Base-by-base conservation (phyloP, 139 green algal genomes). In the Tetratostichococcus sp. region DNA sequence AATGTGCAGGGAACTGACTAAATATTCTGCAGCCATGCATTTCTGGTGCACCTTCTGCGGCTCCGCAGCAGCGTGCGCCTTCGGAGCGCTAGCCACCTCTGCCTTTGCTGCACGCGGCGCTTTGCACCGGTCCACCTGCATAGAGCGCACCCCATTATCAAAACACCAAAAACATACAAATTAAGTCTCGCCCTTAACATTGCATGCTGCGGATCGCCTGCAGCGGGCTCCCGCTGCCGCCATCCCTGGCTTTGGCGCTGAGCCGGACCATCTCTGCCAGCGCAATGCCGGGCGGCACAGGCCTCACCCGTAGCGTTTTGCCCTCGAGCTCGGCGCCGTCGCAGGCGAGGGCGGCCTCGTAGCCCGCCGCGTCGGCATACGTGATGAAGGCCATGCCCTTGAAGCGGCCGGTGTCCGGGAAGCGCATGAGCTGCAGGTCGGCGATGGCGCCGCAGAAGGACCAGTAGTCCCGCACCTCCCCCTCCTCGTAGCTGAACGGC, bases 351-450 rank as follows among this genome's bases (percentile, higher is more conserved):
- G 93, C 93, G 33, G 83, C 84, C 57, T 90, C 59, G 67, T 87
- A 94, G 5, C 70, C 90, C 32, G 87, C 87, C 76, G 92, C 79
- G 75, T 80, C 65, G 14, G 77, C 75, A 69, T 96, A 98, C n/a
- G 95, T 97, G 82, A 98, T 88, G 81, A 96, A 97, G 4, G 84
- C 88, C 16, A 97, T 95, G 74, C 95, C 95, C 35, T 88, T 90
- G 86, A 98, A 98, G 39, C 90, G 86, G 8, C 92, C 92, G 0
- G 82, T 93, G 86, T 98, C 94, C 0, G 88, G 87, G 83, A 98
- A 98, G n/a, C 79, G 90, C 75, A 97, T 84, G 34, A 92, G 76
- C 77, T 97, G 87, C 59, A 98, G 65, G 5, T 78, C 69, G 69
- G 90, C 86, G 3, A 98, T 86, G 67, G 88, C 82, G 0, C 94